phyloP scores from a whole-genome alignment of 2,329 filamentous ascomycete genomes.

The Trichoderma koningiopsis region DNA sequence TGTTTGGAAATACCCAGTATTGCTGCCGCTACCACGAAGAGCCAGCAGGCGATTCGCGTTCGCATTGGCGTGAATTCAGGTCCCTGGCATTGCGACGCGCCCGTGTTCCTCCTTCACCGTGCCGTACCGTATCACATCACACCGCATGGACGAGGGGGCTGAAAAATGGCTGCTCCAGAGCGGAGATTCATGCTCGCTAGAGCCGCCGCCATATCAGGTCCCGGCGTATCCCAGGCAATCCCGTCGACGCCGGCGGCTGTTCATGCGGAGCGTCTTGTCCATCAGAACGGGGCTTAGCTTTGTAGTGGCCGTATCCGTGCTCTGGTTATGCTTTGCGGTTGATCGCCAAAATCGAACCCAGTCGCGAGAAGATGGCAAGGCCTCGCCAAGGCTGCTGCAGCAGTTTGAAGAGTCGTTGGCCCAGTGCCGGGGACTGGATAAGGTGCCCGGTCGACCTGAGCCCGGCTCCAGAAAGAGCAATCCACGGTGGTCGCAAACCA shows the following conservation, averaged over 20 bases:
- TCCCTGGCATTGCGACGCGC: background rate
- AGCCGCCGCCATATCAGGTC: conserved; percentile 21
- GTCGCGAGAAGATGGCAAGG: background rate
- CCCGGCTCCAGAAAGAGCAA: conserved; percentile 33
- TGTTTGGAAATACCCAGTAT: background rate
- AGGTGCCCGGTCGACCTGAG: conserved; percentile 6
- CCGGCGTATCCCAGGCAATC: conserved; percentile 20
- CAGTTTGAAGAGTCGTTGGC: conserved; percentile 21
- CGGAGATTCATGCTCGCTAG: conserved; percentile 2
- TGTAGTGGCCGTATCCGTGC: conserved; percentile 11
- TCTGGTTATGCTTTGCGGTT: conserved; percentile 21
- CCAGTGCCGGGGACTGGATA: conserved; percentile 13
- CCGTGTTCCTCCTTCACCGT: background rate
- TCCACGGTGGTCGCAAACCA: conserved; percentile 44
- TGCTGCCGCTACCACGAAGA: background rate
- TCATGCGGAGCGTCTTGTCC: conserved; percentile 16
- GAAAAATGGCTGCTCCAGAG: conserved; percentile 4
- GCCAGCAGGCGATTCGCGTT: background rate
- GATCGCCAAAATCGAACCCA: conserved; percentile 5
- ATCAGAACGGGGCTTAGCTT: conserved; percentile 20
- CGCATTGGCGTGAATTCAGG: background rate
- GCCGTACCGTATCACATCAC: background rate
- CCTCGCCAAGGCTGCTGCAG: conserved; percentile 12
- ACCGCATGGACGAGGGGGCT: conserved; percentile 3
- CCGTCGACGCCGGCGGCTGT: conserved; percentile 1